Evolutionary conservation across 148 eudicot genomes (phyloP).

Genomic region (Vaccinium corymbosum): DNA sequence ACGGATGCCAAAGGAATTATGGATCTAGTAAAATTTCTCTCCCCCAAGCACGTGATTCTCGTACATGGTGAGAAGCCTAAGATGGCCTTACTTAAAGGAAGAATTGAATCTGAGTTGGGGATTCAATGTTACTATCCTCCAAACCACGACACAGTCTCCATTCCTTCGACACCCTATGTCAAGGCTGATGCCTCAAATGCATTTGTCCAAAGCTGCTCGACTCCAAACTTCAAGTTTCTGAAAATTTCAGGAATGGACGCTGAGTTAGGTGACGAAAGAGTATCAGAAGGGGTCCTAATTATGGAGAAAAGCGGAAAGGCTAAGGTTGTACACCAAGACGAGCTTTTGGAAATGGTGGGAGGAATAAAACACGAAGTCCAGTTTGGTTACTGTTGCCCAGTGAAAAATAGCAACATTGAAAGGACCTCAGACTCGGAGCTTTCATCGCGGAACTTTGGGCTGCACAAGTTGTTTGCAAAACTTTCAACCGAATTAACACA

Average conservation of each 20-base stretch:
- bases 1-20: conserved; percentile 96
- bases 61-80: conserved; percentile 95
- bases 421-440: conserved; percentile 10
- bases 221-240: conserved; percentile 66
- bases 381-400: conserved; percentile 43
- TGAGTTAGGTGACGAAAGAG: conserved; percentile 46
- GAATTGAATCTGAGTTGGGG: conserved; percentile 60
- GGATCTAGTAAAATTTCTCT: conserved; percentile 85
- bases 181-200: conserved; percentile 58
- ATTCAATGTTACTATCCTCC: conserved; percentile 72
- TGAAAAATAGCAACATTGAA: conserved; percentile 17
- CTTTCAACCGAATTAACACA: conserved; percentile 28
- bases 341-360: conserved; percentile 39
- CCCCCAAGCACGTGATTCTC: conserved; percentile 82
- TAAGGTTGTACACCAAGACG: conserved; percentile 61
- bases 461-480: conserved; percentile 26
- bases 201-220: conserved; percentile 45
- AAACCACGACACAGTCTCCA: conserved; percentile 54
- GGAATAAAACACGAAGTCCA: conserved; percentile 32
- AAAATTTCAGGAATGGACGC: conserved; percentile 29
- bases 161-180: conserved; percentile 59
- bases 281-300: conserved; percentile 57
- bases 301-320: conserved; percentile 39
- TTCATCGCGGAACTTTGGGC: conserved; percentile 19
- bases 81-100: conserved; percentile 60